phyloP scores from a whole-genome alignment of 2,329 filamentous ascomycete species.

The Diaporthe vaccinii region DNA sequence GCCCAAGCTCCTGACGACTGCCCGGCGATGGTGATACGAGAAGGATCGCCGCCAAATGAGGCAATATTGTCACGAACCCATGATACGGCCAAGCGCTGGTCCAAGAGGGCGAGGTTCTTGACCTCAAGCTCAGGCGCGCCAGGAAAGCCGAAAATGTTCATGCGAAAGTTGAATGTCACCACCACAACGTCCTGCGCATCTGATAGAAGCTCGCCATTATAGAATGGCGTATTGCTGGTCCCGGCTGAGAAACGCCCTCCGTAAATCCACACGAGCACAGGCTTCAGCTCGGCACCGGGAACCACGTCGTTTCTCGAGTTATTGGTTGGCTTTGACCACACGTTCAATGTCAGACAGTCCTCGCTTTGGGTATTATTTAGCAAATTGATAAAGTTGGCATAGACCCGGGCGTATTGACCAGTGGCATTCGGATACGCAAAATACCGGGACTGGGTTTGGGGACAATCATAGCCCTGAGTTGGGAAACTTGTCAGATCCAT shows the following conservation, averaged over 20 bases:
- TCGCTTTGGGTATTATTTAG: slow-evolving; percentile 44
- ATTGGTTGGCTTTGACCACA: slow-evolving; percentile 53
- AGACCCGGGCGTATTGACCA: slow-evolving; percentile 18
- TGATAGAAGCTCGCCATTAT: slow-evolving; percentile 17
- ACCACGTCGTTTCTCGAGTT: slow-evolving; percentile 43
- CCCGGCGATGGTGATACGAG: slow-evolving; percentile 32
- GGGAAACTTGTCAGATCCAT: not conserved
- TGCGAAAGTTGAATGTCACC: slow-evolving; percentile 36
- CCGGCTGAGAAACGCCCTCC: slow-evolving; percentile 58
- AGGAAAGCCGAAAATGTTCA: slow-evolving; percentile 36
- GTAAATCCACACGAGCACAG: slow-evolving; percentile 60
- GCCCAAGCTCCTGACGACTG: slow-evolving; percentile 27
- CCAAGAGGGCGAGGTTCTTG: slow-evolving; percentile 34
- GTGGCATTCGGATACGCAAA: slow-evolving; percentile 30
- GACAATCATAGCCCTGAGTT: slow-evolving; percentile 26
- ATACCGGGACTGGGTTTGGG: not conserved
- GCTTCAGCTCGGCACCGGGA: slow-evolving; percentile 45
- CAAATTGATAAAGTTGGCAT: slow-evolving; percentile 18
- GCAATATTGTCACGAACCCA: slow-evolving; percentile 34
- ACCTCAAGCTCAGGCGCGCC: slow-evolving; percentile 27
- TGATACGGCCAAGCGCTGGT: slow-evolving; percentile 33
- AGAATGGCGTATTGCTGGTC: slow-evolving; percentile 33
- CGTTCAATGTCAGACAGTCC: slow-evolving; percentile 55
- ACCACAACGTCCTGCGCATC: slow-evolving; percentile 33
- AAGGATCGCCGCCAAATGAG: slow-evolving; percentile 26